Percentiles rank a stretch among this genome's conserved stretches.
These are phyloP conservation scores for Monosporascus sp. DNA, from an alignment of 2,329 filamentous ascomycete species.

Conservation along the genomic window DNA sequence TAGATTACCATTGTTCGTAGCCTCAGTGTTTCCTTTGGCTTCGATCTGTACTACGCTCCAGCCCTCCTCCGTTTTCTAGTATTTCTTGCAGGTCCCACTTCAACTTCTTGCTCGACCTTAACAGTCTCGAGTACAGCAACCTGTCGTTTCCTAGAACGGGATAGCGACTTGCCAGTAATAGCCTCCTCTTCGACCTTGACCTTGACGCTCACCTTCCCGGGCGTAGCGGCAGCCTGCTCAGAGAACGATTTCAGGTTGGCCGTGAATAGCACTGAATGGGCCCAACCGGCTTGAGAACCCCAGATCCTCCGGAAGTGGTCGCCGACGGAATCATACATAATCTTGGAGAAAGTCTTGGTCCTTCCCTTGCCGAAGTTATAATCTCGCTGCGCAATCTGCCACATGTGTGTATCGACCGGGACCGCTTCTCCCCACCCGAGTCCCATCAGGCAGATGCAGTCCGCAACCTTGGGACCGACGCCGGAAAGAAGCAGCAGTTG, in stretches of 20 bases:
- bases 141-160: constrained; percentile 16
- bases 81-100: neutral
- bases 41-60: too few relatives aligned
- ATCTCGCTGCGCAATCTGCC: constrained; percentile 95
- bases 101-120: constrained; percentile 13
- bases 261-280: constrained; percentile 93
- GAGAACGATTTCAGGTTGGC: constrained; percentile 86
- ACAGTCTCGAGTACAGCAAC: constrained; percentile 12
- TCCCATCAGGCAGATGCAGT: constrained; percentile 95
- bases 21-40: too few relatives aligned
- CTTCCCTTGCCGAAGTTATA: constrained; percentile 86
- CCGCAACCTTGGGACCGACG: constrained; percentile 93
- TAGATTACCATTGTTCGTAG: too few relatives aligned
- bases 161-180: constrained; percentile 3
- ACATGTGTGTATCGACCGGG: constrained; percentile 95
- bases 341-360: constrained; percentile 80
- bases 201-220: constrained; percentile 20
- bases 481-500: constrained; percentile 75
- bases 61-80: neutral
- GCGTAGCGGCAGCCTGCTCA: constrained; percentile 48
- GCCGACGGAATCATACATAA: constrained; percentile 83
- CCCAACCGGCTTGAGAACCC: constrained; percentile 95
- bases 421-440: constrained; percentile 93
- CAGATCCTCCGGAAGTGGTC: constrained; percentile 86
- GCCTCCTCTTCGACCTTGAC: constrained; percentile 22